These are phyloP conservation scores for Pichia thaimueangensis DNA, from an alignment of 805 yeast species.

Conservation along the genomic window DNA sequence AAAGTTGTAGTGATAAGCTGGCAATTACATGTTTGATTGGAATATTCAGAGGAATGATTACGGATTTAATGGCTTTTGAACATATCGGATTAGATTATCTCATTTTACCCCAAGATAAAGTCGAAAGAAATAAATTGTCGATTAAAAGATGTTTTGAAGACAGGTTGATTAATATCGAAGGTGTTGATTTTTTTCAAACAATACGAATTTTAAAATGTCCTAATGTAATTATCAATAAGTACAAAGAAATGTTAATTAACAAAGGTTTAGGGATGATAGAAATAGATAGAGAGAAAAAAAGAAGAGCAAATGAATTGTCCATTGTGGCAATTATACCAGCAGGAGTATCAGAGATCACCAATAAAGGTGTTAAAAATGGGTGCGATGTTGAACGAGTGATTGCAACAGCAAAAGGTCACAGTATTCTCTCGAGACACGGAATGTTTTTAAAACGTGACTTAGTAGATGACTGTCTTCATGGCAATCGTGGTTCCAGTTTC, in stretches of 20 bases:
- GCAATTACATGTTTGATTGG: conserved; percentile 57
- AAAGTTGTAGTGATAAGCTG: conserved; percentile 86
- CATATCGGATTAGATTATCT: conserved; percentile 38
- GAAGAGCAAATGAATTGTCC: conserved; percentile 23
- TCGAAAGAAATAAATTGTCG: conserved; percentile 25
- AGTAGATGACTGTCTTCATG: too few species aligned
- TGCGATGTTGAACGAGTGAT: conserved; percentile 40
- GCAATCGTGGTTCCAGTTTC: too few species aligned
- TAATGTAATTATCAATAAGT: not conserved
- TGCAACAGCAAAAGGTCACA: conserved; percentile 29
- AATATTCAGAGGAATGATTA: conserved; percentile 41
- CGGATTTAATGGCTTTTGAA: conserved; percentile 23
- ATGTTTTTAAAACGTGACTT: conserved; percentile 11
- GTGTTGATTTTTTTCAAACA: conserved; percentile 14
- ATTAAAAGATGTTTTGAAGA: conserved; percentile 38
- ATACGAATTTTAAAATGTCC: not conserved
- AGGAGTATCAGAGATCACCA: conserved; percentile 33
- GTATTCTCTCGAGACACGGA: conserved; percentile 12
- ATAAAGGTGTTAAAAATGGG: conserved; percentile 60
- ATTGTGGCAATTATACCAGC: conserved; percentile 23
- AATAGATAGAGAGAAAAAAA: conserved; percentile 10
- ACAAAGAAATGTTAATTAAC: not conserved
- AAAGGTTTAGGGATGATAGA: conserved; percentile 1
- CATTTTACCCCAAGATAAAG: conserved; percentile 35
- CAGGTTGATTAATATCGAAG: conserved; percentile 13